phyloP scores from a whole-genome alignment of 2,329 filamentous ascomycete species.

The Penicillium sp. region DNA sequence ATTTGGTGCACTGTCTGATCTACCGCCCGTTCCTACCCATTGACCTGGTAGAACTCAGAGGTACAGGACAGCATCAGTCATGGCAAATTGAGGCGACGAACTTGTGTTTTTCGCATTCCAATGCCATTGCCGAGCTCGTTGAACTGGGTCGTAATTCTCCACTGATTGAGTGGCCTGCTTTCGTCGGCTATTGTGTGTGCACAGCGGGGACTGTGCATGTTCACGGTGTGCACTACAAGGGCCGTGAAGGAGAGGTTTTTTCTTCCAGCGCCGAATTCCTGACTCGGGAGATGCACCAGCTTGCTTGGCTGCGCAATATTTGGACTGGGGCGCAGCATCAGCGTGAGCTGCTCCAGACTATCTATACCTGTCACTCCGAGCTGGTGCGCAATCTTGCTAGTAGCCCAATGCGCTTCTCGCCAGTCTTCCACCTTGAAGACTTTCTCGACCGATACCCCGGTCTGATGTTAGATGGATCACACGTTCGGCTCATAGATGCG shows the following conservation, averaged over 20 bases:
- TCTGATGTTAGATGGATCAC: conserved; percentile 69
- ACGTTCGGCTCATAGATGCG: conserved; percentile 69
- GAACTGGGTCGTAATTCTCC: conserved; percentile 73
- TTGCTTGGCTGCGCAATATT: conserved; percentile 70
- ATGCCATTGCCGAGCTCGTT: conserved; percentile 79
- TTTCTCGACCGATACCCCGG: conserved; percentile 83
- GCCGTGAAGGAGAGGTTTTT: conserved; percentile 62
- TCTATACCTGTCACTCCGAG: conserved; percentile 76
- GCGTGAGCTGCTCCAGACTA: conserved; percentile 71
- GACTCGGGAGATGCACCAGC: conserved; percentile 74
- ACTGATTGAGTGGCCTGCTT: conserved; percentile 79
- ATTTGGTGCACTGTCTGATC: conserved; percentile 81
- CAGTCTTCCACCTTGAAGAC: conserved; percentile 80
- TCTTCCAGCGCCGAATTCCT: conserved; percentile 69
- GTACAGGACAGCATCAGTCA: conserved; percentile 79
- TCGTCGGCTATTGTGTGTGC: conserved; percentile 82
- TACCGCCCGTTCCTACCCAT: conserved; percentile 86
- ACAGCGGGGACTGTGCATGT: conserved; percentile 87
- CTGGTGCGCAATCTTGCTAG: conserved; percentile 71
- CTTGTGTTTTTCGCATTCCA: conserved; percentile 81
- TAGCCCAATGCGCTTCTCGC: conserved; percentile 70
- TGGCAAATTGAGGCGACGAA: conserved; percentile 93
- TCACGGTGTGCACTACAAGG: conserved; percentile 76
- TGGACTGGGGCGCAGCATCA: conserved; percentile 82
- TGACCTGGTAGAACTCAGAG: conserved; percentile 75